Evolutionary conservation across 768 basidiomycete species (phyloP).

Genomic region (Amanita inopinata): DNA sequence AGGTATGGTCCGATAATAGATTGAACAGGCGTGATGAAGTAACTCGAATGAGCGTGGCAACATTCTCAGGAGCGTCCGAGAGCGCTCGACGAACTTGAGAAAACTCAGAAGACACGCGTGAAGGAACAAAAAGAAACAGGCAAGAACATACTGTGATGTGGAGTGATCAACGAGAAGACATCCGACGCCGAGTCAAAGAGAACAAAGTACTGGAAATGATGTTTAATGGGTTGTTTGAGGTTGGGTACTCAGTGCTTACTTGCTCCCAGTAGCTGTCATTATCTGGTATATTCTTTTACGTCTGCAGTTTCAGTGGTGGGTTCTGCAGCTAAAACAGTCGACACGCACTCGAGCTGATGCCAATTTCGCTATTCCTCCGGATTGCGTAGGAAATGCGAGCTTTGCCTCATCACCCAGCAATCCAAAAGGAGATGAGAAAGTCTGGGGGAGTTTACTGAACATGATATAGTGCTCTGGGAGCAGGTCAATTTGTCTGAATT

Average conservation of each 20-base stretch:
- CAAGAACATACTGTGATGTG: slow-evolving; percentile 63
- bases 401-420: slow-evolving; percentile 81
- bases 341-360: slow-evolving; percentile 59
- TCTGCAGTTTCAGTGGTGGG: not conserved
- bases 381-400: slow-evolving; percentile 78
- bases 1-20: slow-evolving; percentile 71
- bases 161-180: slow-evolving; percentile 81
- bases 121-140: slow-evolving; percentile 12
- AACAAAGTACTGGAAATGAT: slow-evolving; percentile 52
- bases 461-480: no score
- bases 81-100: slow-evolving; percentile 71
- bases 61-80: slow-evolving; percentile 74
- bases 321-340: not conserved
- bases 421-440: slow-evolving; percentile 66
- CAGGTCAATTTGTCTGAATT: no score
- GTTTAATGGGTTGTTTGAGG: not conserved
- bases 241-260: slow-evolving; percentile 29
- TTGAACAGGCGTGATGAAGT: slow-evolving; percentile 62
- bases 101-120: no score
- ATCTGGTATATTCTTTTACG: slow-evolving; percentile 56
- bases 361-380: slow-evolving; percentile 71
- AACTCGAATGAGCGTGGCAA: slow-evolving; percentile 71
- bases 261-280: slow-evolving; percentile 88
- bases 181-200: slow-evolving; percentile 88
- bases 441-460: slow-evolving; percentile 67